Base-by-base conservation (phyloP, 139 green algal genomes). In the Parachlorella kessleri region DNA sequence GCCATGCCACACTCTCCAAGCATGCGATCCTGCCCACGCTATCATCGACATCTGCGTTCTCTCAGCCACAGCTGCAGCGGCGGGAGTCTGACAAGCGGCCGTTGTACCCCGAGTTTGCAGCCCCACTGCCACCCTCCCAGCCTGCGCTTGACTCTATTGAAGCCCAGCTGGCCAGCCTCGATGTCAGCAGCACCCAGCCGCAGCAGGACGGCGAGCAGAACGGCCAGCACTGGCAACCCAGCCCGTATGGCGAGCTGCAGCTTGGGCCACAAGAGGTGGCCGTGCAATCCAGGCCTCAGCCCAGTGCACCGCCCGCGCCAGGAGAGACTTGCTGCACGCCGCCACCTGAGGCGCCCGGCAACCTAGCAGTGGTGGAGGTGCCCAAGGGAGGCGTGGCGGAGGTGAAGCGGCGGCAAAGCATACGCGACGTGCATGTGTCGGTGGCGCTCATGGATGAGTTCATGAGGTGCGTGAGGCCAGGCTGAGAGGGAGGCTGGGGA, bases 361-460 rank as follows among this genome's bases (percentile, higher is more conserved):
- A 18, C 48, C 63, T 37, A 26, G 30, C n/a, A 36, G 72, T 63
- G 75, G 26, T 32, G 6, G 4, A 36, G 36, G 70, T 76, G 70
- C 32, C 63, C 6, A 38, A 39, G 67, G 9, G 66, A 40, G 67
- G 85, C 42, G 37, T 84, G 67, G 64, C 84, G 33, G 74, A 86
- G 39, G 76, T 87, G 18, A 77, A 73, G 66, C 83, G 88, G 69
- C 55, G 77, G 36, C 80, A 79, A 72, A 88, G 79, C 66, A 78
- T 97, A 37, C 80, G 91, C 30, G 91, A 95, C 35, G 92, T 98
- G 35, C 93, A 98, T 77, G 81, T 98, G 30, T 94, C 88, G 28
- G 77, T 91, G 42, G 85, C 85, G 0, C 78, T 98, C 3, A 95
- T 98, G 92, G 88, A 97, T 26, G 92, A 96, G 78, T 98, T 98